Base-by-base conservation (phyloP, 1,284 basidiomycete genomes). In the Moesziomyces globuligerus region DNA sequence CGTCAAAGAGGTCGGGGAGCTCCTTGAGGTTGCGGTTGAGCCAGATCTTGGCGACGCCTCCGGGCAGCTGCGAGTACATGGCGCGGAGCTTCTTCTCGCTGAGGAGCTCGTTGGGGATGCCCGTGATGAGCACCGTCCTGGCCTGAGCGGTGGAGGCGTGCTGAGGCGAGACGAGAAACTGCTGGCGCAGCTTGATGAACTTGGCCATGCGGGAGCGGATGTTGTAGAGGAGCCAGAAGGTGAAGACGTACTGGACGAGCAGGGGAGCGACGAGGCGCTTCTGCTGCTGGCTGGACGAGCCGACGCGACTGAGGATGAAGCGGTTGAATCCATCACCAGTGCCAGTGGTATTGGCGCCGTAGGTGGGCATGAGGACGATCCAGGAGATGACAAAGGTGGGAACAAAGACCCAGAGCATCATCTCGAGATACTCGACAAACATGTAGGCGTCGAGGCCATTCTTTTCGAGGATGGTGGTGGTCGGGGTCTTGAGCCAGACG, bases 361-460 rank as follows among this genome's bases (percentile, higher is more conserved):
- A 71, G 88, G 87, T 85, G 10, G 88, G 88, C 73, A 90, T 83
- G 28, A 92, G 91, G 7, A 85, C 71, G 21, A 81, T 65, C 83
- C 81, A 83, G 43, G 68, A 72, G 26, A 82, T 49, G 45, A 81
- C 9, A 43, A 57, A 81, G 56, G 95, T 90, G 20, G 93, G 93
- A 2, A 91, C 79, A 75, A 96, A 87, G 51, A 94, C 85, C 75
- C 89, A 87, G 50, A 90, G 82, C 87, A 92, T 90, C 79, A 85
- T 88, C 56, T 90, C 89, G 38, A 94, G 86, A 83, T 91, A 98
- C 53, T 92, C 90, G 44, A 96, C 88, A 77, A 92, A 97, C 81
- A 96, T 90, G 85, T 95, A 98, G 28, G 93, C 91, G 80, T 98
- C 95, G 59, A 92, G 87, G 32, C 95, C 94, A 72, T 96, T 95